Base-by-base conservation (phyloP, 441 rosid genomes). In the Cnidoscolus chayamansa region DNA sequence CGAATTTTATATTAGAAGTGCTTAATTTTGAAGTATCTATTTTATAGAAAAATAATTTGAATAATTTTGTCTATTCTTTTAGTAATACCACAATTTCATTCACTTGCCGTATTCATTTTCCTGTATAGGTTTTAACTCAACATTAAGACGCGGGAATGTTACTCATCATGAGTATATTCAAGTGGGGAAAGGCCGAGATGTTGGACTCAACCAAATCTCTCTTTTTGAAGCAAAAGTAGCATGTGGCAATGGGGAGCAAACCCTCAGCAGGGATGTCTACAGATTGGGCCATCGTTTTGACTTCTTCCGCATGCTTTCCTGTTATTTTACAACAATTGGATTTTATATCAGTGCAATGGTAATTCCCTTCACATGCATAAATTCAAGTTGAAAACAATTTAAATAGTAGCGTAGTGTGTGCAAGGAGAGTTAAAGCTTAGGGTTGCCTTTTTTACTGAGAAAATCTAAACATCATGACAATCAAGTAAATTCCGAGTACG, bases 111-210 rank as follows among this genome's bases (percentile, higher is more conserved):
- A 35, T 47, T 49, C 63, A 45, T 67, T 62, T 51, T 71, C 3
- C 66, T 55, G 54, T 71, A 43, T 68, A 92, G 98, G 98, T 77
- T 92, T 94, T 77, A 94, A 92, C 80, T 94, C 97, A 70, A 90
- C 93, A 25, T 74, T 92, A 70, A 87, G 98, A 78, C 86, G 89
- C 65, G 98, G 97, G 56, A 92, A 94, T 84, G 62, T 94, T 55
- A 94, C 98, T 79, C 98, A 94, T 82, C 98, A 92, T 72, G 98
- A 92, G 86, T 94, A 94, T 76, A 92, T 92, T 71, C 98, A 94
- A 87, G 97, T 94, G 79, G 98, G 98, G 54, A 94, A 94, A 84
- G 98, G 98, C 70, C 84, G 98, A 78, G 98, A 94, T 80, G 98
- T 94, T 54, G 98, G 98, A 71, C 87, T 94, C 71, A 90, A 90